Conservation (phyloP, 371 early-diverging fungal species). For the Lichtheimia ornata region DNA sequence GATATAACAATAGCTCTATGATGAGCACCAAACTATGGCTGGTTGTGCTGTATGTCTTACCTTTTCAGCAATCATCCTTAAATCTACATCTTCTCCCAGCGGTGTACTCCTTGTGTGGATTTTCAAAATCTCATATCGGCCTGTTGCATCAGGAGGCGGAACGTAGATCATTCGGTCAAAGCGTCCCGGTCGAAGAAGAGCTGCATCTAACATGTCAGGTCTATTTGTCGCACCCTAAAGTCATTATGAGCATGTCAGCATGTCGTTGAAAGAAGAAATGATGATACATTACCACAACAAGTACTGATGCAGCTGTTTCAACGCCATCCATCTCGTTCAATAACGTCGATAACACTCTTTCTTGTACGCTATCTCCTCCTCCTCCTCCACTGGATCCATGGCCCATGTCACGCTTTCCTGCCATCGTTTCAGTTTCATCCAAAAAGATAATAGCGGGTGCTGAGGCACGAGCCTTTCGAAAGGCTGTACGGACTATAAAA, state of each 20-base stretch:
- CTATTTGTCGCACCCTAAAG: conserved; percentile 96
- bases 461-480: conserved; percentile 82
- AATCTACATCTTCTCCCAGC: conserved; percentile 68
- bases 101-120: conserved; percentile 87
- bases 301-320: conserved; percentile 69
- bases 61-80: conserved; percentile 62
- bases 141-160: conserved; percentile 84
- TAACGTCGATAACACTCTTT: conserved; percentile 86
- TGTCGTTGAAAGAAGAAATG: background rate
- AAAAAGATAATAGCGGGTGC: conserved; percentile 96
- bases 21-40: background rate
- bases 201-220: conserved; percentile 94
- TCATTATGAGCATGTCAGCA: background rate
- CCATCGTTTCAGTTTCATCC: conserved; percentile 98
- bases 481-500: conserved; percentile 70
- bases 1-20: background rate
- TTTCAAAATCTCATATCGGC: conserved; percentile 81
- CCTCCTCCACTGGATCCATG: conserved; percentile 54
- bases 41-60: conserved; percentile 27
- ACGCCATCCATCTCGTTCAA: conserved; percentile 99
- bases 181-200: conserved; percentile 93
- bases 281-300: conserved; percentile 67
- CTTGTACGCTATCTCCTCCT: conserved; percentile 82
- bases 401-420: conserved; percentile 86
- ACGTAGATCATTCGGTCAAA: conserved; percentile 94